Conservation (phyloP, 192 early-diverging fungal genomes). For the Gaertneriomyces sp. region DNA sequence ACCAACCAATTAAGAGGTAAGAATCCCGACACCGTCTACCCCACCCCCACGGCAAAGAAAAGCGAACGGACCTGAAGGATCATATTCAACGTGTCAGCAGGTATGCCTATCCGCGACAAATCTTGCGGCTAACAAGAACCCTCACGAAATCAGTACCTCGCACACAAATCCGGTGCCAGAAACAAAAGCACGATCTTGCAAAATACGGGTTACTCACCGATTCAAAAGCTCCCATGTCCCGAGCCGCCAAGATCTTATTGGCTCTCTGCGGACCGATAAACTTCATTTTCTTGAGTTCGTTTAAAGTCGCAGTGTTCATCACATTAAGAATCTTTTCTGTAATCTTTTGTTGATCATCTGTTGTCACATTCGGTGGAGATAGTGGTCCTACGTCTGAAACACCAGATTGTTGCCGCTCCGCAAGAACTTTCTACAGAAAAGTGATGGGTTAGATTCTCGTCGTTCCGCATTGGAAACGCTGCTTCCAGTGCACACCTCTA, state of each 20-base stretch:
- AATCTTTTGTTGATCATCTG: not conserved
- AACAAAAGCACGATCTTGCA: not conserved
- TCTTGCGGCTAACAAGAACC: slow-evolving; percentile 2
- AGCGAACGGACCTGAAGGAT: slow-evolving; percentile 11
- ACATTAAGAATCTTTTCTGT: slow-evolving; percentile 4
- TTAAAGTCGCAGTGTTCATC: slow-evolving; percentile 19
- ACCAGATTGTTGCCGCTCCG: no score
- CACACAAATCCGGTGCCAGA: not conserved
- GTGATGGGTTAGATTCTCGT: not conserved
- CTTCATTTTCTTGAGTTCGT: slow-evolving; percentile 15
- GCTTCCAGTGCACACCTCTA: not conserved
- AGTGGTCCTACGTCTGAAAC: not conserved
- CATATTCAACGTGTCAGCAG: slow-evolving; percentile 8
- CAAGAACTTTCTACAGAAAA: not conserved
- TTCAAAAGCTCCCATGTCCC: slow-evolving; percentile 16
- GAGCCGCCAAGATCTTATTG: slow-evolving; percentile 20
- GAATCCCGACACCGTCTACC: not conserved
- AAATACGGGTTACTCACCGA: not conserved
- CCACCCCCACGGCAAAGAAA: not conserved
- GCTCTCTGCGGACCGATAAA: slow-evolving; percentile 21
- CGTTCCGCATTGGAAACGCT: not conserved
- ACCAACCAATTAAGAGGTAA: not conserved
- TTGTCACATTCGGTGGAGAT: not conserved
- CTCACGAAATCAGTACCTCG: not conserved
- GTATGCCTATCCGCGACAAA: slow-evolving; percentile 14